phyloP scores from a whole-genome alignment of 192 early-diverging fungal species.

The Coemansia sp. region DNA sequence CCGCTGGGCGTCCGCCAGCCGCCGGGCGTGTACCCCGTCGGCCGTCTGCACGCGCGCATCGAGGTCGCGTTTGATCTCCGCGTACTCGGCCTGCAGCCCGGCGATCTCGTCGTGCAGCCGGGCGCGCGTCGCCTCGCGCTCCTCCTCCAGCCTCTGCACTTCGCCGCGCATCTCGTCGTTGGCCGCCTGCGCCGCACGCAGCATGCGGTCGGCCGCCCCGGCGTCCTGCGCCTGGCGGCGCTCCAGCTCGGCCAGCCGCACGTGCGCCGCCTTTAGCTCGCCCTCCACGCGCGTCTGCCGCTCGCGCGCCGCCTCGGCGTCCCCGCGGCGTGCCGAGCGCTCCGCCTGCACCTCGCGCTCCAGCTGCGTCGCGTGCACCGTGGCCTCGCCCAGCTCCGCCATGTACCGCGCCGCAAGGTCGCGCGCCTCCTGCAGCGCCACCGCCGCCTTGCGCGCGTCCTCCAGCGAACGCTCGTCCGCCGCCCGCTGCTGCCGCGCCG shows the following conservation, averaged over 20 bases:
- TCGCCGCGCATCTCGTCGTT: conserved; percentile 34
- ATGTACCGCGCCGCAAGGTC: conserved; percentile 36
- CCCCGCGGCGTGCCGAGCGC: conserved; percentile 14
- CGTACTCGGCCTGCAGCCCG: conserved; percentile 35
- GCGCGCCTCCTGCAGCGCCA: conserved; percentile 33
- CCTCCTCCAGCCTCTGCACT: conserved; percentile 31
- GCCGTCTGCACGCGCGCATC: conserved; percentile 35
- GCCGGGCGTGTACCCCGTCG: conserved; percentile 23
- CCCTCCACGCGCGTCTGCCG: conserved; percentile 27
- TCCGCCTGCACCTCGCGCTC: conserved; percentile 42
- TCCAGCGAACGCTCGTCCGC: conserved; percentile 41
- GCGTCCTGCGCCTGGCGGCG: conserved; percentile 26
- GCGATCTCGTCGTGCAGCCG: conserved; percentile 43
- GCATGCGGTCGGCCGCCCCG: conserved; percentile 25
- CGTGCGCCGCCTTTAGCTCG: conserved; percentile 20
- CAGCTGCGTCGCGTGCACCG: conserved; percentile 39
- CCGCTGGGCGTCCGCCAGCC: conserved; percentile 36
- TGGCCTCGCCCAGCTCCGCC: conserved; percentile 44
- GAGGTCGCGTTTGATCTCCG: conserved; percentile 34
- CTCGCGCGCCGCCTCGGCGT: conserved; percentile 1
- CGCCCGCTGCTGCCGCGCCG: conserved; percentile 22
- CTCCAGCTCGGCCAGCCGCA: conserved; percentile 30
- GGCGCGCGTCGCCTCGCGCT: conserved; percentile 37
- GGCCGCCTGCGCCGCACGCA: conserved; percentile 34
- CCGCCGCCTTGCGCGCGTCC: conserved; percentile 20